These are phyloP conservation scores for Gloeopeniophorella convolvens DNA, from an alignment of 768 basidiomycete species.

Conservation along the genomic window DNA sequence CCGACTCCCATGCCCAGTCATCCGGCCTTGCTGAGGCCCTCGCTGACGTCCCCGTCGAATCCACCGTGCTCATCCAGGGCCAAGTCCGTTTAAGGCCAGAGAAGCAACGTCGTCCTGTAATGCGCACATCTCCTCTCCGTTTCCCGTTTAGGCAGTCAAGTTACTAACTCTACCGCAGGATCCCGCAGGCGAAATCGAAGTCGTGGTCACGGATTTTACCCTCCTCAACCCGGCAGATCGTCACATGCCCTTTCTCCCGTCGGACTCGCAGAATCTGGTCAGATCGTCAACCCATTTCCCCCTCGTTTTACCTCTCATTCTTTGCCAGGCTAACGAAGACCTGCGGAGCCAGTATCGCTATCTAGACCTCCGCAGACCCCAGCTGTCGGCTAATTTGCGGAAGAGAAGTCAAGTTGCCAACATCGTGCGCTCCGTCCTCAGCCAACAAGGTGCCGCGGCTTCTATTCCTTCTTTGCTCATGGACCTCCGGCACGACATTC, in stretches of 20 bases:
- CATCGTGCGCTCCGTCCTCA: conserved; percentile 62
- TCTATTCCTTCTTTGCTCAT: conserved; percentile 16
- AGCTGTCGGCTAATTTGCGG: conserved; percentile 70
- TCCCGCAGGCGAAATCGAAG: conserved; percentile 71
- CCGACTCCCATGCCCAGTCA: conserved; percentile 11
- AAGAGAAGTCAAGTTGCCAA: conserved; percentile 80
- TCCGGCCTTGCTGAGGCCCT: conserved; percentile 36
- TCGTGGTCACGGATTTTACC: conserved; percentile 60
- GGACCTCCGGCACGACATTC: conserved; percentile 15
- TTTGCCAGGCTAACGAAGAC: conserved; percentile 72
- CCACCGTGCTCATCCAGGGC: conserved; percentile 70
- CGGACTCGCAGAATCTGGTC: conserved; percentile 69
- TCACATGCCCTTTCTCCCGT: conserved; percentile 79
- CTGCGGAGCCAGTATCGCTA: conserved; percentile 79
- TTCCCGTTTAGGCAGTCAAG: conserved; percentile 1
- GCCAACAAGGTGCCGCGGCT: conserved; percentile 55
- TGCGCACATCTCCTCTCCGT: background rate
- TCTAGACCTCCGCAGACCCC: conserved; percentile 78
- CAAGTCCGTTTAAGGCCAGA: conserved; percentile 58
- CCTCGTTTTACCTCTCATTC: conserved; percentile 8
- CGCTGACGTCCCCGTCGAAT: conserved; percentile 66
- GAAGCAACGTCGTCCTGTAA: conserved; percentile 54
- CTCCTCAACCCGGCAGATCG: conserved; percentile 74
- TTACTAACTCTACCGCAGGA: conserved; percentile 34
- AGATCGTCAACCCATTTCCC: conserved; percentile 22